Percentiles rank a stretch among this genome's conserved stretches.
phyloP scores from a whole-genome alignment of 345 rosid species.

The Jatropha curcas region DNA sequence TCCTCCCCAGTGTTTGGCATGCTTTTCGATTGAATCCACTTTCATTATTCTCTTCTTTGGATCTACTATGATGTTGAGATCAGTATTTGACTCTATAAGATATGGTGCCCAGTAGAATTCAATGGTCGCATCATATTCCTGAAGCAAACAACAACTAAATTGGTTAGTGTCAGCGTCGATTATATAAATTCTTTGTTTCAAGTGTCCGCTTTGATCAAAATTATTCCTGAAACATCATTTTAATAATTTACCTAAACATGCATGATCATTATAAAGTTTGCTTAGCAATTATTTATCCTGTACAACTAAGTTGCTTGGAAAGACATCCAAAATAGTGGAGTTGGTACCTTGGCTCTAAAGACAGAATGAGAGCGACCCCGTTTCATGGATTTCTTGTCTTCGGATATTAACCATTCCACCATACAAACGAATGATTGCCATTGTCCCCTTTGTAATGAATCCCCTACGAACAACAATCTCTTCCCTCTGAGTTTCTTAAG shows the following conservation, averaged over 20 bases:
- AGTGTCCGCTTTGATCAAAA: too few relatives aligned
- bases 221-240: too few relatives aligned
- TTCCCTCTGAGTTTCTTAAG: conserved; percentile 33
- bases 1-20: conserved; percentile 32
- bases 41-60: conserved; percentile 31
- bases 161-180: too few relatives aligned
- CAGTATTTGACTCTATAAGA: conserved; percentile 32
- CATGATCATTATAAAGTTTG: neutral
- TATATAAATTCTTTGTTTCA: too few relatives aligned
- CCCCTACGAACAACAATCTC: conserved; percentile 34
- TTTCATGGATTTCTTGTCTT: conserved; percentile 32
- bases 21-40: conserved; percentile 30
- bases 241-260: too few relatives aligned
- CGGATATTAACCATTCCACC: conserved; percentile 34
- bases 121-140: conserved; percentile 31
- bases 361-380: conserved; percentile 24
- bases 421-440: conserved; percentile 38
- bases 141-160: too few relatives aligned
- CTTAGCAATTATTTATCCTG: neutral
- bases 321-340: neutral
- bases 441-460: conserved; percentile 34
- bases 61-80: conserved; percentile 25
- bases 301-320: neutral
- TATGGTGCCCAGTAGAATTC: conserved; percentile 36
- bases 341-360: conserved; percentile 32